Evolutionary conservation across 495 filamentous ascomycete species (phyloP), one percentile per base, ranked within the genome.

Genomic region (Clavariopsis aquatica): DNA sequence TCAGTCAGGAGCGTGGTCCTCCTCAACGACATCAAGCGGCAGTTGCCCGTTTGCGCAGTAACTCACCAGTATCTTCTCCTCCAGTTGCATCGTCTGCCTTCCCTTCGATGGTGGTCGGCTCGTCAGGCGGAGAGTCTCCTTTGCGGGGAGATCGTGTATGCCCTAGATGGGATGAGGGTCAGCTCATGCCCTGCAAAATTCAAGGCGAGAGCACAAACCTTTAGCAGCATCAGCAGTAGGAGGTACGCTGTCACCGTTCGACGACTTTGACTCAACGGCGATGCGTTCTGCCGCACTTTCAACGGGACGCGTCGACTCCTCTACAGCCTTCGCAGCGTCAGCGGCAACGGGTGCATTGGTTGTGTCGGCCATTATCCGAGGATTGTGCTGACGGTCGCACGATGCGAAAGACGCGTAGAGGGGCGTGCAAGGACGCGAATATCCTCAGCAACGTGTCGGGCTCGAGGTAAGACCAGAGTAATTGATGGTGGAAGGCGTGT

Each of bases 321-420:
- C 69, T 8, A 51, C 26, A 17, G 49, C 36, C 56, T 68, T 65
- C 15, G 52, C 6, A 19, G 55, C 49, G 52, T 67, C 64, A 43
- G 36, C 54, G 19, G 68, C 3, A 43, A 49, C 41, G 19, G 60
- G 29, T 41, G 60, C 26, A 43, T n/a, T 65, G 54, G 58, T 29
- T 19, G 49, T 47, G 51, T 68, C 65, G 31, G 69, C 64, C 65
- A 68, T 71, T 62, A 60, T 68, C 8, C 29, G 43, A 47, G 46
- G 47, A 34, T 51, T 22, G 58, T 60, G 64, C 68, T 67, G 49
- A 64, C 46, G 47, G 65, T 63, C 41, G 65, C 65, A 68, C 65
- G 56, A 57, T 53, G 34, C 12, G 41, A 20, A 36, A 28, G 57
- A 71, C 69, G 69, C 69, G 69, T 71, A 65, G 24, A 47, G 31